These are phyloP conservation scores for Filosporella fistucella DNA, from an alignment of 495 filamentous ascomycete genomes.

Conservation along the genomic window DNA sequence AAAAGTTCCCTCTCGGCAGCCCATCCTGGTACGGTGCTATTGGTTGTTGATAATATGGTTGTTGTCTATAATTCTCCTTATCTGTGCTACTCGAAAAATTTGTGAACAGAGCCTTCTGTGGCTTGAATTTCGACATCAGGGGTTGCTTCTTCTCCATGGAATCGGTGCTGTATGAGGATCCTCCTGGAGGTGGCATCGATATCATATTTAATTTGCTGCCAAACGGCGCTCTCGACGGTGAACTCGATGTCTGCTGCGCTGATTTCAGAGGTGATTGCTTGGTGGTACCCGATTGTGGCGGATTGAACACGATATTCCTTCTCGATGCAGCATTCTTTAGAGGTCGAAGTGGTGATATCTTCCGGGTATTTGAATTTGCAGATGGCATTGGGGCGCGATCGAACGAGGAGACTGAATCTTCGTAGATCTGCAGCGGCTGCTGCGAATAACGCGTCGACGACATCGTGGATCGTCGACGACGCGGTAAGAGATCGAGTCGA, in stretches of 20 bases:
- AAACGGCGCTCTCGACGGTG: slow-evolving; percentile 40
- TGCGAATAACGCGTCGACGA: slow-evolving; percentile 58
- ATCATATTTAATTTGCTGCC: slow-evolving; percentile 50
- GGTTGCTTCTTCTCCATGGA: slow-evolving; percentile 75
- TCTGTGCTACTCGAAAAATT: slow-evolving; percentile 50
- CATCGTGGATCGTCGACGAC: slow-evolving; percentile 37
- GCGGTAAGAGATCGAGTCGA: not conserved
- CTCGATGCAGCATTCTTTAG: slow-evolving; percentile 38
- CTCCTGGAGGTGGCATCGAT: slow-evolving; percentile 67
- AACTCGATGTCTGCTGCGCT: slow-evolving; percentile 29
- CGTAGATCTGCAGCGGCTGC: slow-evolving; percentile 58
- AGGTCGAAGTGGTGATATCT: slow-evolving; percentile 45
- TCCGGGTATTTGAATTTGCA: slow-evolving; percentile 31
- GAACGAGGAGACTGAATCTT: slow-evolving; percentile 50
- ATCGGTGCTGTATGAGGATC: slow-evolving; percentile 68
- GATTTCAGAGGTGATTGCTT: slow-evolving; percentile 58
- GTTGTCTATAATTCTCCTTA: slow-evolving; percentile 63
- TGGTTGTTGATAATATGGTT: slow-evolving; percentile 42
- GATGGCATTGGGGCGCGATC: slow-evolving; percentile 47
- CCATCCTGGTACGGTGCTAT: slow-evolving; percentile 38
- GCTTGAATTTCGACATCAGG: slow-evolving; percentile 54
- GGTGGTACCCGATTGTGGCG: slow-evolving; percentile 40
- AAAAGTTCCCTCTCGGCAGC: slow-evolving; percentile 34
- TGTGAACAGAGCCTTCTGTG: slow-evolving; percentile 61
- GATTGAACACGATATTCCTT: slow-evolving; percentile 50